Percentiles rank a stretch among this genome's conserved stretches.
phyloP scores from a whole-genome alignment of 441 rosid species.

The Croton laevigatus region DNA sequence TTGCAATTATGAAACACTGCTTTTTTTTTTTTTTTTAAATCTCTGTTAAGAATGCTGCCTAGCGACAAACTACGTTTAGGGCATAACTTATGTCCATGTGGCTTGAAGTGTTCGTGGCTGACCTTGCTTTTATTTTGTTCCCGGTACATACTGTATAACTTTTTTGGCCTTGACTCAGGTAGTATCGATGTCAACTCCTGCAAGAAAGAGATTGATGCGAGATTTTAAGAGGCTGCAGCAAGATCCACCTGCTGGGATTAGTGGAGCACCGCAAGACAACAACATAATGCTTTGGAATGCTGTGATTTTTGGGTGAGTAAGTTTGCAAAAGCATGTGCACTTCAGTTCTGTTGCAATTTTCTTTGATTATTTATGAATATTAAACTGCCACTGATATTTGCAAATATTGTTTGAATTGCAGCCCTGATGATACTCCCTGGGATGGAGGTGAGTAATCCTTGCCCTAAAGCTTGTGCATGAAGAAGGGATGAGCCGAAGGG shows the following conservation, averaged over 20 bases:
- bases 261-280: conserved; percentile 76
- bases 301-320: conserved; percentile 60
- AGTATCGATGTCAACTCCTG: conserved; percentile 59
- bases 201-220: conserved; percentile 82
- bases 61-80: not conserved
- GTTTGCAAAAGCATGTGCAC: not conserved
- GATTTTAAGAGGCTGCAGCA: conserved; percentile 84
- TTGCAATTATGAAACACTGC: not conserved
- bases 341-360: not conserved
- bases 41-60: not conserved
- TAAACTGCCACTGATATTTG: not conserved
- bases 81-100: not conserved
- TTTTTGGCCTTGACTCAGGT: conserved; percentile 19
- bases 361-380: not conserved
- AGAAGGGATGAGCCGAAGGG: conserved; percentile 5
- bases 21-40: not conserved
- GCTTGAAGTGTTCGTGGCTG: not conserved
- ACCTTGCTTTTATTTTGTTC: not conserved
- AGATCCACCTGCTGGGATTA: conserved; percentile 78
- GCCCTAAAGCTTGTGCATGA: not conserved
- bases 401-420: conserved; percentile 31
- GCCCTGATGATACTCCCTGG: conserved; percentile 87
- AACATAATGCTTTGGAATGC: conserved; percentile 82
- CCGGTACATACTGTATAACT: no score
- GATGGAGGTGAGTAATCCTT: conserved; percentile 64